Percentiles rank a stretch among this genome's conserved stretches.
Evolutionary conservation across 257 asterid genomes (phyloP).

Genomic region (Nemophila menziesii): DNA sequence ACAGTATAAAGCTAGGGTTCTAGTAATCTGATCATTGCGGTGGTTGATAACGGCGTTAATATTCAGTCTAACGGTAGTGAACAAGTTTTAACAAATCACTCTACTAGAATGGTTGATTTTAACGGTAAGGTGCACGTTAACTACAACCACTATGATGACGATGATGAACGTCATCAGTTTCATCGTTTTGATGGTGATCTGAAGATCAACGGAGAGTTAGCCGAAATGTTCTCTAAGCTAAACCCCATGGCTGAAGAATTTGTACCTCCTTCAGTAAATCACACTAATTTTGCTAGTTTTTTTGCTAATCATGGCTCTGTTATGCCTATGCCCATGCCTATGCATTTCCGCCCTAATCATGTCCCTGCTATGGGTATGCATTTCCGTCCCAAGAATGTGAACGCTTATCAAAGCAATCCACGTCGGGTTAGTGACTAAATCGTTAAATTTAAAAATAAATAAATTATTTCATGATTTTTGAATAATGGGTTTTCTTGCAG

Average conservation of each 20-base stretch:
- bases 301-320: background rate
- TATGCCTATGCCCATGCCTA: constrained; percentile 5
- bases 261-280: constrained; percentile 43
- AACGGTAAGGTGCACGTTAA: constrained; percentile 2
- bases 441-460: no score
- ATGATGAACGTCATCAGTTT: background rate
- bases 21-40: constrained; percentile 1
- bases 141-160: background rate
- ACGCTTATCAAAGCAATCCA: background rate
- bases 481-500: constrained; percentile 7
- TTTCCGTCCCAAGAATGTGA: background rate
- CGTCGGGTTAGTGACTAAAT: background rate
- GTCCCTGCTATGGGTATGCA: background rate
- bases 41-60: constrained; percentile 1
- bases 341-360: no score
- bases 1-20: background rate
- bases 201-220: constrained; percentile 27
- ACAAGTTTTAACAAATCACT: background rate
- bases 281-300: background rate
- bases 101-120: constrained; percentile 1
- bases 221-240: constrained; percentile 55
- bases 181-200: background rate
- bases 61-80: background rate
- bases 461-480: background rate
- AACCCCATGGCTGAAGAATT: constrained; percentile 72